These are phyloP conservation scores for Rosellinia necatrix DNA, from an alignment of 2,329 filamentous ascomycete genomes.

Conservation along the genomic window DNA sequence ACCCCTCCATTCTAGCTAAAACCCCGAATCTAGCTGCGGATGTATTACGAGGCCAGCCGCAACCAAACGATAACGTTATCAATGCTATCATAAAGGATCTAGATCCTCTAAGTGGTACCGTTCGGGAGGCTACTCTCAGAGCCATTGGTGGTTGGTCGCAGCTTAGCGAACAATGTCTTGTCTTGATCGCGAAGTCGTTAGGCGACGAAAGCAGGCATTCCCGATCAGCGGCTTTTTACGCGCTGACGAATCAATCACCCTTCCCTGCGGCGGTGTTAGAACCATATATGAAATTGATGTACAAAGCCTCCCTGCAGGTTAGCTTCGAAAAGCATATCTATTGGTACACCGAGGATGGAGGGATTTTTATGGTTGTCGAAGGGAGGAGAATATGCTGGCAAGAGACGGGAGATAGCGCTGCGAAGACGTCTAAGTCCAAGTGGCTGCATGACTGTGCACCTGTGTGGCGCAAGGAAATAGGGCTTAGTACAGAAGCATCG, in stretches of 20 bases:
- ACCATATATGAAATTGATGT: not conserved
- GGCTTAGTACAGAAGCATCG: constrained; percentile 9
- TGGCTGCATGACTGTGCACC: not conserved
- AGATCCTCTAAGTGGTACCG: too few relatives aligned
- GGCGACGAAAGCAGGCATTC: not conserved
- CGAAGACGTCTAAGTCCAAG: not conserved
- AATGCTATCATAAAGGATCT: not conserved
- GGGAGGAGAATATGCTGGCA: not conserved
- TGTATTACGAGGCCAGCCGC: not conserved
- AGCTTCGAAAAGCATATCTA: not conserved
- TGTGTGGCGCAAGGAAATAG: not conserved
- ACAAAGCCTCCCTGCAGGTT: not conserved
- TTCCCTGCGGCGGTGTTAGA: not conserved
- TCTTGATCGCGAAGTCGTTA: not conserved
- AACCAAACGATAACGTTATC: not conserved
- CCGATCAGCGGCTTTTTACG: not conserved
- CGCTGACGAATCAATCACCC: not conserved
- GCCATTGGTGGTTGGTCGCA: not conserved
- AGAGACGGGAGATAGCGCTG: not conserved
- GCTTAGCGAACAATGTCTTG: not conserved
- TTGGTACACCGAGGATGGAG: not conserved
- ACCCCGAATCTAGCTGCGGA: not conserved
- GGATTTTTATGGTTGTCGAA: not conserved
- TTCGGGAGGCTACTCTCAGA: not conserved
- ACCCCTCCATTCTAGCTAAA: too few relatives aligned